phyloP scores from a whole-genome alignment of 2,329 filamentous ascomycete genomes.

The Diplodia corticola region DNA sequence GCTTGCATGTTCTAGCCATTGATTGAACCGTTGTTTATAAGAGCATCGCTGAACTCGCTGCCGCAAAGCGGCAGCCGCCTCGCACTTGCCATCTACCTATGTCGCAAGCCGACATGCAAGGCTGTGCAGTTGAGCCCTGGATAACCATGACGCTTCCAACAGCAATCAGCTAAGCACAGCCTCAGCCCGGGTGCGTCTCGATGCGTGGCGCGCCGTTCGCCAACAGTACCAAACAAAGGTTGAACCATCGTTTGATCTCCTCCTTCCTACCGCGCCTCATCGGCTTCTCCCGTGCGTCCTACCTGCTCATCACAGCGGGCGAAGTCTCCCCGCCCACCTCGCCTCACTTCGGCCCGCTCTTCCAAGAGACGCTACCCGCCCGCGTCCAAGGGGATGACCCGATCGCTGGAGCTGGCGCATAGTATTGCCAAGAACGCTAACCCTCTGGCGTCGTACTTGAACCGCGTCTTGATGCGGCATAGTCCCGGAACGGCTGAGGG shows the following conservation, averaged over 20 bases:
- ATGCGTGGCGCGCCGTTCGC: too few species aligned
- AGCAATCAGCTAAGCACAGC: conserved; percentile 31
- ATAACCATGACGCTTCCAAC: conserved; percentile 63
- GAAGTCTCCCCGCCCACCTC: conserved; percentile 21
- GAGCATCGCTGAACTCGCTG: conserved; percentile 38
- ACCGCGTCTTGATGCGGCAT: conserved; percentile 24
- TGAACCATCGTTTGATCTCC: conserved; percentile 24
- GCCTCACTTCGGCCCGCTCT: conserved; percentile 20
- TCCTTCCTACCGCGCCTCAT: conserved; percentile 26
- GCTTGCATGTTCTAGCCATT: not conserved
- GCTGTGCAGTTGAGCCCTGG: conserved; percentile 60
- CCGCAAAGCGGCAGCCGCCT: conserved; percentile 52
- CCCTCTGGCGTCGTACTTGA: conserved; percentile 21
- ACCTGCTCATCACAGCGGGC: conserved; percentile 25
- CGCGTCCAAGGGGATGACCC: not conserved
- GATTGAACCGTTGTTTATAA: not conserved
- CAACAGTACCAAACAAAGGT: not conserved
- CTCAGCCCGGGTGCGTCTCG: too few species aligned
- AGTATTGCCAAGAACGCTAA: conserved; percentile 8
- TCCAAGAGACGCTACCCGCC: conserved; percentile 20
- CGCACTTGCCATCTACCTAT: conserved; percentile 57
- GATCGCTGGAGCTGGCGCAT: conserved; percentile 17
- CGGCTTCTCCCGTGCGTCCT: conserved; percentile 23
- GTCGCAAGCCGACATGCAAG: conserved; percentile 61
- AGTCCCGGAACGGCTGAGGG: conserved; percentile 22